A percentile compares a stretch with the other conserved stretches of the same genome.
These are phyloP conservation scores for Ganoderma sinense DNA, from an alignment of 1,284 basidiomycete species.

Conservation along the genomic window DNA sequence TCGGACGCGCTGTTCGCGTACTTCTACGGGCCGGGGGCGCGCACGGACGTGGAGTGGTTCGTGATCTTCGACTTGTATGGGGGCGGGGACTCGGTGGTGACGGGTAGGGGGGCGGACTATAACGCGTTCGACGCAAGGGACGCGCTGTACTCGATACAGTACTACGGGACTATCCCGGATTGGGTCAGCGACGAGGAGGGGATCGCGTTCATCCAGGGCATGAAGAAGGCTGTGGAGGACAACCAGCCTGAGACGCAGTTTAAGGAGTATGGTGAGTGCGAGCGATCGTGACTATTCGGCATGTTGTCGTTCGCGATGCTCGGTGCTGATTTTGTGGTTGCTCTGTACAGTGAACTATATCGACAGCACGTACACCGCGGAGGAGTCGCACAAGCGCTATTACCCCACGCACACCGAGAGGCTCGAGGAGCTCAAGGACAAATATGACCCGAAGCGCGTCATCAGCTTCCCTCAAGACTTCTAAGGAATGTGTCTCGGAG, in stretches of 20 bases:
- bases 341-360: slow-evolving; percentile 11
- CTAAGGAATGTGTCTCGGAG: not conserved
- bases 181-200: slow-evolving; percentile 13
- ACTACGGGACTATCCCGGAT: slow-evolving; percentile 19
- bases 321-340: not conserved
- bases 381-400: slow-evolving; percentile 16
- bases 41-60: too few species aligned
- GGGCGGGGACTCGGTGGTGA: slow-evolving; percentile 7
- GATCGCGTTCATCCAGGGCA: slow-evolving; percentile 22
- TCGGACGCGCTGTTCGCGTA: too few species aligned
- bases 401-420: slow-evolving; percentile 17
- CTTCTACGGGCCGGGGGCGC: too few species aligned
- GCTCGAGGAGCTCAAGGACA: slow-evolving; percentile 17
- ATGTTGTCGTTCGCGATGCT: not conserved
- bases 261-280: slow-evolving; percentile 14
- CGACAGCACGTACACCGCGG: slow-evolving; percentile 22
- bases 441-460: slow-evolving; percentile 20
- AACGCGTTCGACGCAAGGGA: slow-evolving; percentile 19
- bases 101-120: slow-evolving; percentile 2
- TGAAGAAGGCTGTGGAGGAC: slow-evolving; percentile 17
- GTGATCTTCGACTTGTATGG: too few species aligned
- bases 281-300: too few species aligned
- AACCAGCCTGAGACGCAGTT: slow-evolving; percentile 14
- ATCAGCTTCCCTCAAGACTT: slow-evolving; percentile 19
- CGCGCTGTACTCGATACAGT: slow-evolving; percentile 21